Evolutionary conservation across 2,329 filamentous ascomycete species (phyloP).

Genomic region (Diaporthe citriasiana): DNA sequence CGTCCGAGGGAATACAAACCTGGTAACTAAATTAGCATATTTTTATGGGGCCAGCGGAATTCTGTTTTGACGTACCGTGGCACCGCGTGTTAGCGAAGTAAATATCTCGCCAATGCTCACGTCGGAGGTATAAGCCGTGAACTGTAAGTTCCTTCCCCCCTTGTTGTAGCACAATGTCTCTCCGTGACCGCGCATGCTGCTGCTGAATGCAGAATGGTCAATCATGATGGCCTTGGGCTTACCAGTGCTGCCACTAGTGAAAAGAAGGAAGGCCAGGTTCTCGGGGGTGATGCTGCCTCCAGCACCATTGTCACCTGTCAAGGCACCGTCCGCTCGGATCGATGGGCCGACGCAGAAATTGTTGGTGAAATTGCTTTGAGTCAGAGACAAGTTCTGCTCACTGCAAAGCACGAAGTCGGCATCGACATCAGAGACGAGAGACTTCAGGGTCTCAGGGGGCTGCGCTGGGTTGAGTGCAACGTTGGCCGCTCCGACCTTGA

Average conservation of each 20-base stretch:
- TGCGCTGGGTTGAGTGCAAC: slow-evolving; percentile 8
- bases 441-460: not conserved
- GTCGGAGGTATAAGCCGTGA: slow-evolving; percentile 52
- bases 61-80: not conserved
- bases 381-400: not conserved
- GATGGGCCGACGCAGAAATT: slow-evolving; percentile 1
- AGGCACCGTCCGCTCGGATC: not conserved
- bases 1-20: slow-evolving; percentile 55
- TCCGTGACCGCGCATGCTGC: not conserved
- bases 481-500: slow-evolving; percentile 17
- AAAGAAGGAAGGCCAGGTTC: slow-evolving; percentile 1
- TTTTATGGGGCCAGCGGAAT: not conserved
- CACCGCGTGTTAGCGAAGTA: slow-evolving; percentile 45
- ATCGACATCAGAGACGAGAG: not conserved
- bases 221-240: slow-evolving; percentile 26
- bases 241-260: slow-evolving; percentile 18
- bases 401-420: slow-evolving; percentile 14
- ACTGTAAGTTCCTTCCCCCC: slow-evolving; percentile 51
- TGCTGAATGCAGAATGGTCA: not conserved
- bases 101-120: slow-evolving; percentile 47
- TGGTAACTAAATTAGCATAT: slow-evolving; percentile 43
- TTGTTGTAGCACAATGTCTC: slow-evolving; percentile 43
- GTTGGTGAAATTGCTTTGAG: not conserved
- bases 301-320: not conserved
- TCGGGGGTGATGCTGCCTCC: not conserved